Percentiles rank a stretch among this genome's conserved stretches.
Evolutionary conservation across 1,284 basidiomycete genomes (phyloP).

Genomic region (Vanrija sp.): DNA sequence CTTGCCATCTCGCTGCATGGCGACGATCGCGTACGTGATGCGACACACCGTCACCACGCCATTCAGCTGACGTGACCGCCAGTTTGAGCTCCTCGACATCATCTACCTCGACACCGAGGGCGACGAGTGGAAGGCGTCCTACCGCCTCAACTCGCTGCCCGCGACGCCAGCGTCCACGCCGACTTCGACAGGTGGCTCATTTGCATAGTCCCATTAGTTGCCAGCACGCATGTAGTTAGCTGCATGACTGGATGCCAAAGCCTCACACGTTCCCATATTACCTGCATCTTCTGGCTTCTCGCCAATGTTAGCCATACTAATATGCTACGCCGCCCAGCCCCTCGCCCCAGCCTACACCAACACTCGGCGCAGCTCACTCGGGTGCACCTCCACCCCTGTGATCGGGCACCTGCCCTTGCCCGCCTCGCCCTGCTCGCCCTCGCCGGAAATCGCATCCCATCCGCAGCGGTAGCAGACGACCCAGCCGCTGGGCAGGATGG

Average conservation of each 20-base stretch:
- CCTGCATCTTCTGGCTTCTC: no score
- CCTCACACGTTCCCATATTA: background rate
- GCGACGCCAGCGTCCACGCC: constrained; percentile 12
- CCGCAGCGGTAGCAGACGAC: constrained; percentile 95
- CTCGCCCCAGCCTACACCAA: constrained; percentile 53
- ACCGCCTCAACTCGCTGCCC: constrained; percentile 15
- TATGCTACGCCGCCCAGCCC: no score
- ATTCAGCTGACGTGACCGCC: background rate
- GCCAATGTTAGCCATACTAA: no score
- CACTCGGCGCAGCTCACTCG: constrained; percentile 83
- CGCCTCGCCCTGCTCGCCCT: constrained; percentile 32
- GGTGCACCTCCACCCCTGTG: constrained; percentile 67
- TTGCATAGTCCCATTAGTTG: background rate
- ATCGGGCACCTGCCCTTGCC: constrained; percentile 70
- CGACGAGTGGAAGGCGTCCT: constrained; percentile 45
- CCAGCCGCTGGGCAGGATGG: constrained; percentile 86
- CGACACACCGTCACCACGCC: background rate
- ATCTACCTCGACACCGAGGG: constrained; percentile 34
- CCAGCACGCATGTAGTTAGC: background rate
- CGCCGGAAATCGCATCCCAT: constrained; percentile 72
- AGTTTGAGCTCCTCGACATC: constrained; percentile 36
- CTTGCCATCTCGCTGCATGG: constrained; percentile 26
- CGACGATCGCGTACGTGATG: constrained; percentile 33
- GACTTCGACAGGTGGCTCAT: background rate
- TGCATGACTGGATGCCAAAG: no score